These are phyloP conservation scores for Ceratocystiopsis sp. DNA, from an alignment of 2,329 filamentous ascomycete species.

Conservation along the genomic window DNA sequence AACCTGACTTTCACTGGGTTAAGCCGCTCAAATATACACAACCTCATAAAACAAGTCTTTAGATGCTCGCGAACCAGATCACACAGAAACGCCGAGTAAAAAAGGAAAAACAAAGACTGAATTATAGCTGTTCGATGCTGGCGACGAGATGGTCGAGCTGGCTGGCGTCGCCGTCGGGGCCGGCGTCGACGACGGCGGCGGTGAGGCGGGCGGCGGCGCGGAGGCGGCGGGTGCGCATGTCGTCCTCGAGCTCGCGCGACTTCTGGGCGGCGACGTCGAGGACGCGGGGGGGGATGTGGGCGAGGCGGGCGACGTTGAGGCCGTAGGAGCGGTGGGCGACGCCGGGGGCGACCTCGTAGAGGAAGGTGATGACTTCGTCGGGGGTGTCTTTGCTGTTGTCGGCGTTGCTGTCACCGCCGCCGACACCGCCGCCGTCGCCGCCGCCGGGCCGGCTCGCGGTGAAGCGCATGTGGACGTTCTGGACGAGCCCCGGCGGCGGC, in stretches of 20 bases:
- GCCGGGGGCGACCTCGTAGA: constrained; percentile 84
- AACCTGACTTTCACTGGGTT: too few species aligned
- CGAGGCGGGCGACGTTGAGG: constrained; percentile 77
- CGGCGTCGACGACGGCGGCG: constrained; percentile 16
- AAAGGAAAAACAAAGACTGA: not conserved
- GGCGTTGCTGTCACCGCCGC: too few species aligned
- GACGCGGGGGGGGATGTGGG: constrained; percentile 59
- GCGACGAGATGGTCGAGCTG: constrained; percentile 35
- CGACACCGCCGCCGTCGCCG: not conserved
- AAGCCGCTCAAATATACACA: too few species aligned
- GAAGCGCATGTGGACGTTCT: constrained; percentile 93
- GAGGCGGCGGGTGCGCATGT: constrained; percentile 47
- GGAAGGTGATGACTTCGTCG: constrained; percentile 73
- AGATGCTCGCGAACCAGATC: too few species aligned
- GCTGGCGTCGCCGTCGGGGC: constrained; percentile 10
- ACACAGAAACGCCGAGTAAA: too few species aligned
- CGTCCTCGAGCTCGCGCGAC: constrained; percentile 63
- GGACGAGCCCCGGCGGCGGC: constrained; percentile 33
- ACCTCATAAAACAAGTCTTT: too few species aligned
- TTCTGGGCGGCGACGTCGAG: constrained; percentile 67
- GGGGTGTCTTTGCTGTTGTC: too few species aligned
- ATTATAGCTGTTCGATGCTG: constrained; percentile 40
- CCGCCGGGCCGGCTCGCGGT: too few species aligned
- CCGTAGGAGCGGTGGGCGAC: constrained; percentile 91
- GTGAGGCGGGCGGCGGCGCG: constrained; percentile 28